A percentile compares a stretch with the other conserved stretches of the same genome.
These are phyloP conservation scores for Lathyrus oleraceus DNA, from an alignment of 306 rosid genomes.

Conservation along the genomic window DNA sequence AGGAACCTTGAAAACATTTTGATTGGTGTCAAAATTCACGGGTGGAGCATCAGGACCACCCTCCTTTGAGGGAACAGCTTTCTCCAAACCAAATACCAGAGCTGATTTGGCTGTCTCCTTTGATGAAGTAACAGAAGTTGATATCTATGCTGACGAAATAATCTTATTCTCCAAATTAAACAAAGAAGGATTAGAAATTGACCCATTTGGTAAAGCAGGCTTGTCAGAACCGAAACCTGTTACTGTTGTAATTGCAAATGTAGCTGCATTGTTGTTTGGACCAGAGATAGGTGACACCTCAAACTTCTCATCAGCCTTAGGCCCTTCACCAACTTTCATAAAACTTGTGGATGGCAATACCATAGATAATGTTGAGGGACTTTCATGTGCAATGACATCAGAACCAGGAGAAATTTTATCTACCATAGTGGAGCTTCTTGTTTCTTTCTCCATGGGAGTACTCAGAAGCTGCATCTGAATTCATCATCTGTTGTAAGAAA, in stretches of 20 bases:
- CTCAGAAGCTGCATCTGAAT: too few relatives aligned
- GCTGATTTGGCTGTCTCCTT: too few relatives aligned
- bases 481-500: too few relatives aligned
- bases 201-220: slow-evolving; percentile 42
- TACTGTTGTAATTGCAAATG: slow-evolving; percentile 25
- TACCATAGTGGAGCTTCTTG: too few relatives aligned
- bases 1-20: too few relatives aligned
- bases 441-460: too few relatives aligned
- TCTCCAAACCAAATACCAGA: too few relatives aligned
- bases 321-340: slow-evolving; percentile 35
- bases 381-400: slow-evolving; percentile 38
- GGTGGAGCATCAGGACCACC: too few relatives aligned
- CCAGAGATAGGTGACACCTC: slow-evolving; percentile 33
- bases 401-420: slow-evolving; percentile 38
- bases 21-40: too few relatives aligned
- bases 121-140: too few relatives aligned
- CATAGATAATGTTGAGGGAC: slow-evolving; percentile 38
- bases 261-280: slow-evolving; percentile 33
- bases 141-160: too few relatives aligned
- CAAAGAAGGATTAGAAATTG: slow-evolving; percentile 33
- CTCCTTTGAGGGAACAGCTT: too few relatives aligned
- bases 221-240: slow-evolving; percentile 43
- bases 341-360: slow-evolving; percentile 35
- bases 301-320: slow-evolving; percentile 45
- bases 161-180: slow-evolving; percentile 36